Evolutionary conservation across 83 land plant species (phyloP), one percentile per base, ranked within the genome.

Genomic region (Larix sibirica): DNA sequence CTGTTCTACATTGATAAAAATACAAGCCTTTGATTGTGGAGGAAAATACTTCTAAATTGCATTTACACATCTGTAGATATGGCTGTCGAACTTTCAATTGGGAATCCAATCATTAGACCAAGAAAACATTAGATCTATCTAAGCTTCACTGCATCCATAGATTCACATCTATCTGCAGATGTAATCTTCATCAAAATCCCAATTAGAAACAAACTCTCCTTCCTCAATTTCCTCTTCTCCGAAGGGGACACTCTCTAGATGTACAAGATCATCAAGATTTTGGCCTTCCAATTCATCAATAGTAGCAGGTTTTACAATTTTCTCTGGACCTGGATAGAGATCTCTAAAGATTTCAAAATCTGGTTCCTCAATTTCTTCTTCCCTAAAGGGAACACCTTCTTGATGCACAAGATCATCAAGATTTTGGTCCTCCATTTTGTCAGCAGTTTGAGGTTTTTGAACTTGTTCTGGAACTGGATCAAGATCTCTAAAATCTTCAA

Each of bases 361-460:
- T 60, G 88, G 88, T 83, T 90, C 91, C 79, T 81, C 82, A 59
- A 95, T 80, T 44, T 87, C 94, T 70, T 90, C 93, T 59, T 88
- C 89, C 82, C 88, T 83, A 36, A 86, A 84, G 80, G 83, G 86
- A 47, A 7, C 42, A 66, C 54, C 69, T 71, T 61, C 62, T 18
- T 16, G 61, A 26, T 42, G 33, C 14, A 33, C 36, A 33, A 63
- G 61, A 44, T 14, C 44, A 63, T 80, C 26, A 63, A 31, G 59
- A 8, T 54, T 20, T 14, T 78, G 80, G 59, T n/a, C 6, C 20
- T 50, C 59, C 2, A 33, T 33, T 23, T 62, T 65, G 23, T 63
- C 80, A 40, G n/a, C 4, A 83, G 8, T 6, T 54, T 47, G 18
- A 59, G 81, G 9, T 66, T 60, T 16, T 5, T 14, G 7, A 54